Evolutionary conservation across 1,284 basidiomycete species (phyloP).

Genomic region (Marasmius tenuissimus): DNA sequence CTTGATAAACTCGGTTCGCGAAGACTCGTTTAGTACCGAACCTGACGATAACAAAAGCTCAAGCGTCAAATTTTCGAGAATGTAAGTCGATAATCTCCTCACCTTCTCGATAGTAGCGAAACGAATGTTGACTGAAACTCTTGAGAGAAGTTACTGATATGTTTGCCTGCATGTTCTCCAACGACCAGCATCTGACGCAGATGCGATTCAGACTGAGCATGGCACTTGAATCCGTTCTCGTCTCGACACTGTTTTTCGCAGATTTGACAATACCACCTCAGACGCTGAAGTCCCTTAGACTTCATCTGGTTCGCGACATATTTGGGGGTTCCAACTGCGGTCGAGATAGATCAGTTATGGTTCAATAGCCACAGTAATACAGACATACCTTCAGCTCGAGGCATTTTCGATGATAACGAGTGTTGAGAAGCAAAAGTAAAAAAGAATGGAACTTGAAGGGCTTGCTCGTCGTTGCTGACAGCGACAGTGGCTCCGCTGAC

Average conservation of each 20-base stretch:
- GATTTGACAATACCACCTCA: constrained; percentile 93
- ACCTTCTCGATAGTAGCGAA: constrained; percentile 81
- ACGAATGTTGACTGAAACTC: constrained; percentile 89
- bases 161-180: constrained; percentile 87
- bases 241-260: constrained; percentile 96
- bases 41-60: too few species aligned
- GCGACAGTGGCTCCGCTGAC: not conserved
- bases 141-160: constrained; percentile 84
- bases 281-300: constrained; percentile 89
- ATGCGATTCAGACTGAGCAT: constrained; percentile 85
- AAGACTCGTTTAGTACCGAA: constrained; percentile 93
- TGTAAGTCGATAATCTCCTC: not conserved
- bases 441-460: not conserved
- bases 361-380: not conserved
- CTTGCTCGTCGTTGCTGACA: not conserved
- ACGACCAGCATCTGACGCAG: constrained; percentile 95
- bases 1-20: constrained; percentile 97
- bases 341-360: not conserved
- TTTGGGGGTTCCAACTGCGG: constrained; percentile 82
- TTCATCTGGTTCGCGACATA: constrained; percentile 95
- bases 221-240: constrained; percentile 97
- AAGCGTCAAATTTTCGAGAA: too few species aligned
- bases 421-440: not conserved
- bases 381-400: not conserved
- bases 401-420: not conserved